Evolutionary conservation across 768 basidiomycete species (phyloP).

Genomic region (Boletellus emodensis): DNA sequence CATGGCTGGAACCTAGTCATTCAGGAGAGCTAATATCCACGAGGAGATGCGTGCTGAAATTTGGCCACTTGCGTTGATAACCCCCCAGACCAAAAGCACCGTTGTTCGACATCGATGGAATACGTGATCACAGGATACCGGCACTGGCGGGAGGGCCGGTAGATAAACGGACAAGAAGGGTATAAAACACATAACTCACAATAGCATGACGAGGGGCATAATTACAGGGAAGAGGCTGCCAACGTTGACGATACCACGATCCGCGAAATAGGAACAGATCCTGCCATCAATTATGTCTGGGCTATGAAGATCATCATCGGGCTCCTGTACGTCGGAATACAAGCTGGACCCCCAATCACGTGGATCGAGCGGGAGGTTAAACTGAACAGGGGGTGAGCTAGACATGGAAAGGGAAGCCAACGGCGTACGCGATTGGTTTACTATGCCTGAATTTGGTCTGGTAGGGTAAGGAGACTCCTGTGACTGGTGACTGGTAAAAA

Average conservation of each 20-base stretch:
- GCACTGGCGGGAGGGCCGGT: conserved; percentile 27
- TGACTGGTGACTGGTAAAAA: conserved; percentile 15
- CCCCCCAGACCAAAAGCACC: conserved; percentile 63
- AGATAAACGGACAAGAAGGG: not conserved
- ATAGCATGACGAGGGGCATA: conserved; percentile 46
- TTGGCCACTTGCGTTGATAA: conserved; percentile 69
- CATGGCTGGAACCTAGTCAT: conserved; percentile 50
- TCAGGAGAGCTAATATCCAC: not conserved
- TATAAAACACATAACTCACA: conserved; percentile 42
- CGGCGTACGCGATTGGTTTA: conserved; percentile 38
- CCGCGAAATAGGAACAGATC: conserved; percentile 43
- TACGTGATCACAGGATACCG: conserved; percentile 41
- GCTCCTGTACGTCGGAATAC: conserved; percentile 50
- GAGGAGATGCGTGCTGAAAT: conserved; percentile 23
- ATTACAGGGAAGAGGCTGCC: conserved; percentile 63
- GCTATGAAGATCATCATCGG: conserved; percentile 73
- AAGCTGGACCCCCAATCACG: conserved; percentile 62
- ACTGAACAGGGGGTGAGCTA: conserved; percentile 37
- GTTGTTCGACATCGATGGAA: conserved; percentile 33
- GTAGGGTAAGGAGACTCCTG: conserved; percentile 39
- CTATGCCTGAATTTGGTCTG: conserved; percentile 34
- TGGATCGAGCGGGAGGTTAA: conserved; percentile 62
- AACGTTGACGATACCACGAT: conserved; percentile 65
- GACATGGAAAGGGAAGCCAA: not conserved
- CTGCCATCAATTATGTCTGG: conserved; percentile 41